Evolutionary conservation across 768 basidiomycete genomes (phyloP).

Genomic region (Baorangia bicolor): DNA sequence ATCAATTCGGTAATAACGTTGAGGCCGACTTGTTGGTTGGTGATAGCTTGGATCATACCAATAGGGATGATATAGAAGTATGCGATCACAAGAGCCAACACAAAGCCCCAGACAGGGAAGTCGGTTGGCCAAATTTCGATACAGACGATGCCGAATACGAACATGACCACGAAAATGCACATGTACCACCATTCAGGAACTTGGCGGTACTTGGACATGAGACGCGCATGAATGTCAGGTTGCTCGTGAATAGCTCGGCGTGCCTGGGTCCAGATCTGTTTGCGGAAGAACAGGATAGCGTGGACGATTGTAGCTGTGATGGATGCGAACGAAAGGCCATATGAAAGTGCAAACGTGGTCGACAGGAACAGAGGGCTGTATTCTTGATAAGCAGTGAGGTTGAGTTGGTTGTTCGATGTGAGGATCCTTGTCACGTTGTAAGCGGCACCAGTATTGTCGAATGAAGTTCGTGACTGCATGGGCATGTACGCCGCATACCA

Average conservation of each 20-base stretch:
- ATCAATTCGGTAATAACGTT: constrained; percentile 75
- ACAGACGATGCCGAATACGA: constrained; percentile 59
- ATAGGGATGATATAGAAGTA: constrained; percentile 74
- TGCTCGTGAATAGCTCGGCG: constrained; percentile 51
- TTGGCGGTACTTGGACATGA: constrained; percentile 56
- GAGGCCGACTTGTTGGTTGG: constrained; percentile 71
- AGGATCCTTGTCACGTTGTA: constrained; percentile 44
- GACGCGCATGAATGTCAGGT: constrained; percentile 58
- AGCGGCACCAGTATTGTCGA: constrained; percentile 39
- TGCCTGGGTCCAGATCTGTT: constrained; percentile 54
- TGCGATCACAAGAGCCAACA: constrained; percentile 42
- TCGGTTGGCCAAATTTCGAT: constrained; percentile 65
- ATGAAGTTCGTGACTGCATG: constrained; percentile 41
- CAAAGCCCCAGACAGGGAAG: constrained; percentile 43
- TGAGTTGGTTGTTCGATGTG: constrained; percentile 31
- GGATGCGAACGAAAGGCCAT: constrained; percentile 45
- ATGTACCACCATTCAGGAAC: constrained; percentile 66
- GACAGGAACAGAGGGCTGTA: constrained; percentile 44
- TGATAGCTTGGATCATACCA: constrained; percentile 75
- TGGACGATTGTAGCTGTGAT: constrained; percentile 43
- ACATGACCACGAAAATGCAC: constrained; percentile 43
- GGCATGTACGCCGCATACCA: constrained; percentile 41
- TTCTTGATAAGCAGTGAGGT: constrained; percentile 33
- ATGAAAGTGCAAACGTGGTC: constrained; percentile 55
- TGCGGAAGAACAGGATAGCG: constrained; percentile 52